Percentiles rank a stretch among this genome's conserved stretches.
Conservation (phyloP, 805 yeast species). For the Lipomyces yamadae region DNA sequence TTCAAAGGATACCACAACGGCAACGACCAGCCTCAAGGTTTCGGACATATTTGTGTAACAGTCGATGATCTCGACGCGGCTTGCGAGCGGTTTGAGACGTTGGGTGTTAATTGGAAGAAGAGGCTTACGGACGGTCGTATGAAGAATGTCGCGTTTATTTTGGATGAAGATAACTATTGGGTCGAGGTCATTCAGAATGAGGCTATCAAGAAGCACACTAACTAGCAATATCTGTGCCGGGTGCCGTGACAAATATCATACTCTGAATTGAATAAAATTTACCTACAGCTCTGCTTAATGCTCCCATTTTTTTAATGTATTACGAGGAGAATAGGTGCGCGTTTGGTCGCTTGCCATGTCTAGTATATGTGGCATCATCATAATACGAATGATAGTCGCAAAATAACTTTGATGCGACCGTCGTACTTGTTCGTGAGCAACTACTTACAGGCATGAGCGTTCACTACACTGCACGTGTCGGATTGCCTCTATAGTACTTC, state of each 20-base stretch:
- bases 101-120: slow-evolving; percentile 56
- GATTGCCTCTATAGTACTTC: too few relatives aligned
- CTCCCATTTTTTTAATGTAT: too few relatives aligned
- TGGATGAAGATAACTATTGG: slow-evolving; percentile 90
- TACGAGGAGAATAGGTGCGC: too few relatives aligned
- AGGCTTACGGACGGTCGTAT: slow-evolving; percentile 51
- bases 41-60: slow-evolving; percentile 81
- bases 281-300: not conserved
- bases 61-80: slow-evolving; percentile 66
- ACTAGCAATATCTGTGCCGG: slow-evolving; percentile 16
- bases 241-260: not conserved
- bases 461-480: too few relatives aligned
- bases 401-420: too few relatives aligned
- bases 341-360: too few relatives aligned
- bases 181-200: slow-evolving; percentile 62
- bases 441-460: too few relatives aligned
- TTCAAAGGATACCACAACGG: slow-evolving; percentile 82
- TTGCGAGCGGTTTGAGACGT: slow-evolving; percentile 52
- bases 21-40: slow-evolving; percentile 78
- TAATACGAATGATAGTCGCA: too few relatives aligned
- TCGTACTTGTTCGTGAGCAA: too few relatives aligned
- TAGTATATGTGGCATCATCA: too few relatives aligned
- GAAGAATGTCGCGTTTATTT: slow-evolving; percentile 75
- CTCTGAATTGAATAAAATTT: not conserved
- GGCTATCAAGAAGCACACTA: slow-evolving; percentile 29